Evolutionary conservation across 2,329 filamentous ascomycete genomes (phyloP).

Genomic region (Colletotrichum liriopes): DNA sequence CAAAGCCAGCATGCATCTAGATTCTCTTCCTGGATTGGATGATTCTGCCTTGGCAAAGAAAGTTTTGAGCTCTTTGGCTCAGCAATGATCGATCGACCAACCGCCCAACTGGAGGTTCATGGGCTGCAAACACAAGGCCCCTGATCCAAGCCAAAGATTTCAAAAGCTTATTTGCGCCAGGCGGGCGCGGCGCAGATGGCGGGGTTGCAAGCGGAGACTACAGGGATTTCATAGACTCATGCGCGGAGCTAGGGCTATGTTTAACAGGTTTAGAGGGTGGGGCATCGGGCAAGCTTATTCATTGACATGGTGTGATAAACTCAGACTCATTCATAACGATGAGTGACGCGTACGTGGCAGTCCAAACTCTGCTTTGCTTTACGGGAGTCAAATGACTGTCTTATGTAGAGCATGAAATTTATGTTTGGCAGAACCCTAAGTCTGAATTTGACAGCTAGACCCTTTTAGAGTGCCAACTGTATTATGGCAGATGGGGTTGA

Average conservation of each 20-base stretch:
- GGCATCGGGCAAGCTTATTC: constrained; percentile 9
- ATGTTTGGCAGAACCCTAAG: constrained; percentile 24
- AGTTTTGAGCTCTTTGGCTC: neutral
- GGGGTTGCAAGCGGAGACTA: neutral
- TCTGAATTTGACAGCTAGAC: neutral
- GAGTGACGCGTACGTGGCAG: constrained; percentile 13
- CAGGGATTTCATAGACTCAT: neutral
- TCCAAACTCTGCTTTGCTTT: constrained; percentile 8
- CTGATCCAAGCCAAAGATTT: neutral
- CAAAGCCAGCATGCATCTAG: neutral
- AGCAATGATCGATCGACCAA: neutral
- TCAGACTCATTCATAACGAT: neutral
- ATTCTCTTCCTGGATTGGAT: neutral
- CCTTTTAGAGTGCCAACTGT: too few species aligned
- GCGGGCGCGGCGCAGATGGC: constrained; percentile 3
- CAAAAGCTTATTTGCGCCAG: constrained; percentile 3
- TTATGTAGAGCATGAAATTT: constrained; percentile 1
- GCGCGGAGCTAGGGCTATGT: neutral
- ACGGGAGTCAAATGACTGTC: constrained; percentile 5
- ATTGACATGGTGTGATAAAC: neutral
- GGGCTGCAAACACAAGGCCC: neutral
- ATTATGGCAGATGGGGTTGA: neutral
- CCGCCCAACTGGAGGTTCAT: neutral
- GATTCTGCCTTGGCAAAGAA: neutral
- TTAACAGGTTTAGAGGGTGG: neutral